Evolutionary conservation across 768 basidiomycete species (phyloP), one percentile per base, ranked within the genome.

Genomic region (Mycena crocata): DNA sequence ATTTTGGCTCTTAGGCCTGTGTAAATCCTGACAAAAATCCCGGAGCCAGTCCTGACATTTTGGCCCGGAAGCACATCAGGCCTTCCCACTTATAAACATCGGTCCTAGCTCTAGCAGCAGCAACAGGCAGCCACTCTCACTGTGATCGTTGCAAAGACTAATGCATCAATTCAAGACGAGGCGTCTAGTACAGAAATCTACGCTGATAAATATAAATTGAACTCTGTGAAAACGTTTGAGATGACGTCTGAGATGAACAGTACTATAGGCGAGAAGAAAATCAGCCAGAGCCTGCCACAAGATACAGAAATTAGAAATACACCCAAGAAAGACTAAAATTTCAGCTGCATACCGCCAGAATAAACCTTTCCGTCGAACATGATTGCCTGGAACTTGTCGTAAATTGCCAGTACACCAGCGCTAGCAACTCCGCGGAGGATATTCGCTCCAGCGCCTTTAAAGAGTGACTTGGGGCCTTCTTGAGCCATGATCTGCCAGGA

Each of bases 361-460:
- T 93, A 93, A 79, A 93, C 92, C 84, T 91, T 92, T 83, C 92
- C 61, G 21, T 61, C 89, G 78, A 92, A 93, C 84, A 92, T 76
- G 71, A 89, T 78, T 76, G 90, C 84, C 80, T 93, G 93, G 73
- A 93, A 84, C 83, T 94, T 92, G 86, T 94, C 93, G 82, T 94
- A 94, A 65, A 94, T 80, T 62, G 93, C 93, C 77, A 94, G 80
- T 62, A 93, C 93, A 87, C 92, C 92, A 73, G 92, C 93, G 82
- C 93, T 92, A 73, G 93, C 93, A 69, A 94, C 90, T 82, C 92
- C 92, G 84, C 92, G 91, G 70, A 93, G 90, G 72, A 90, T 83
- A 74, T 85, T 85, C 26, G 89, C 91, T 84, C 89, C 92, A 68
- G 91, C 93, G 80, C 93, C 93, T 87, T 94, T 93, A 90, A 94